These are phyloP conservation scores for Vararia minispora DNA, from an alignment of 768 basidiomycete genomes.

Conservation along the genomic window DNA sequence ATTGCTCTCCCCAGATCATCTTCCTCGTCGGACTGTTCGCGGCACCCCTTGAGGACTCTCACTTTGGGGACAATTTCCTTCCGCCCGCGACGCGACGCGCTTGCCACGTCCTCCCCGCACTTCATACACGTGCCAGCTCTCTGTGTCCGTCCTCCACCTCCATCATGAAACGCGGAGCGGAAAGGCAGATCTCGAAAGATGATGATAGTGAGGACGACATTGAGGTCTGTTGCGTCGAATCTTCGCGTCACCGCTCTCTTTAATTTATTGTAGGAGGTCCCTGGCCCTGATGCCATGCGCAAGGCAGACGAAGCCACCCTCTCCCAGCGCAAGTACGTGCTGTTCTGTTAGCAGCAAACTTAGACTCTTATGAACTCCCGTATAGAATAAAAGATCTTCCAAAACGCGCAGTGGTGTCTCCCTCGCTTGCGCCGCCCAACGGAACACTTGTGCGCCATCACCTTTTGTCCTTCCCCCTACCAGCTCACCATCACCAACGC, in stretches of 20 bases:
- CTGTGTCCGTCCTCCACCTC: neutral
- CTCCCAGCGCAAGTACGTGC: constrained; percentile 44
- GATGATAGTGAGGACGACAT: constrained; percentile 29
- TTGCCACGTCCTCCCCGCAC: neutral
- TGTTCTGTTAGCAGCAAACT: neutral
- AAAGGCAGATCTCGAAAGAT: constrained; percentile 57
- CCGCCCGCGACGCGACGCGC: constrained; percentile 1
- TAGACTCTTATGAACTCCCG: neutral
- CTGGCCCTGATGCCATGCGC: constrained; percentile 32
- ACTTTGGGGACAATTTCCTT: too few relatives aligned
- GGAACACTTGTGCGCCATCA: constrained; percentile 19
- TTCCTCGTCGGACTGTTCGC: too few relatives aligned
- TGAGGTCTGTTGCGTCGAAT: too few relatives aligned
- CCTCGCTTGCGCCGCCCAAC: constrained; percentile 13
- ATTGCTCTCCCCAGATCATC: too few relatives aligned
- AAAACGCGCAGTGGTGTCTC: constrained; percentile 27
- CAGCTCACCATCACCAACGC: constrained; percentile 6
- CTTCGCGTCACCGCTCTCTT: neutral
- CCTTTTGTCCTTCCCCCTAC: constrained; percentile 3
- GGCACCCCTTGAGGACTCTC: too few relatives aligned
- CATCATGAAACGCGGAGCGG: constrained; percentile 67
- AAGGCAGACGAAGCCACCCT: constrained; percentile 51
- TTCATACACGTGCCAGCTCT: neutral
- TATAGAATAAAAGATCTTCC: constrained; percentile 58
- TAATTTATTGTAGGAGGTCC: constrained; percentile 28